phyloP scores from a whole-genome alignment of 495 filamentous ascomycete genomes.

The Hypomontagnella submonticulosa region DNA sequence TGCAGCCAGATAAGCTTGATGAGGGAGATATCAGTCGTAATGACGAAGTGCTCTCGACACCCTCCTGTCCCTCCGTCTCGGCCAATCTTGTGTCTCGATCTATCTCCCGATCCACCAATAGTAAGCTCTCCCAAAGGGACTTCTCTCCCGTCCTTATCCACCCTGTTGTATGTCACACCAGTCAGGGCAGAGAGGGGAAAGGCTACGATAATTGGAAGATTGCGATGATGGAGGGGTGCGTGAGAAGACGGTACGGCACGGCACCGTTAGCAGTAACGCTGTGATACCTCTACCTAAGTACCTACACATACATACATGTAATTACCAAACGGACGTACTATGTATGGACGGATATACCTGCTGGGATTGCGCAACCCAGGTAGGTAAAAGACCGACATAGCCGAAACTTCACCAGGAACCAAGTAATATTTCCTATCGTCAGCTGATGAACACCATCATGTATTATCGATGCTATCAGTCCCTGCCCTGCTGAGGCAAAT shows the following conservation, averaged over 20 bases:
- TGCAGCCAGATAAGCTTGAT: conserved; percentile 41
- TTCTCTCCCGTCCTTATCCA: conserved; percentile 25
- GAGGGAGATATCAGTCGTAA: conserved; percentile 36
- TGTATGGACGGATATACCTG: conserved; percentile 25
- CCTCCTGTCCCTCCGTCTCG: conserved; percentile 14
- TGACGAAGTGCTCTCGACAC: conserved; percentile 31
- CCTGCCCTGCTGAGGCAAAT: conserved; percentile 29
- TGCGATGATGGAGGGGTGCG: conserved; percentile 14
- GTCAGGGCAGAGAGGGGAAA: conserved; percentile 43
- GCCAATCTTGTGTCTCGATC: conserved; percentile 37
- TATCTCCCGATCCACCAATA: conserved; percentile 39
- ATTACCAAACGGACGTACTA: conserved; percentile 31
- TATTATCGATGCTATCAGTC: conserved; percentile 29
- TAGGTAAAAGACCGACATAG: conserved; percentile 27
- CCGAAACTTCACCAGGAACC: conserved; percentile 28
- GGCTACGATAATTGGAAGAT: conserved; percentile 33
- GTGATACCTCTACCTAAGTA: conserved; percentile 34
- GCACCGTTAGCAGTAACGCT: conserved; percentile 34
- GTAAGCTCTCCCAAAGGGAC: conserved; percentile 35
- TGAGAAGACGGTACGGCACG: conserved; percentile 36
- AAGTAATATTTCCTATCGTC: conserved; percentile 34
- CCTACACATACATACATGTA: conserved; percentile 1
- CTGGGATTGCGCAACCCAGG: conserved; percentile 27
- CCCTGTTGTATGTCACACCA: conserved; percentile 35
- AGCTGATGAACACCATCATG: conserved; percentile 41